Evolutionary conservation across 106 monocot genomes (phyloP).

Genomic region (Dioscorea alata): DNA sequence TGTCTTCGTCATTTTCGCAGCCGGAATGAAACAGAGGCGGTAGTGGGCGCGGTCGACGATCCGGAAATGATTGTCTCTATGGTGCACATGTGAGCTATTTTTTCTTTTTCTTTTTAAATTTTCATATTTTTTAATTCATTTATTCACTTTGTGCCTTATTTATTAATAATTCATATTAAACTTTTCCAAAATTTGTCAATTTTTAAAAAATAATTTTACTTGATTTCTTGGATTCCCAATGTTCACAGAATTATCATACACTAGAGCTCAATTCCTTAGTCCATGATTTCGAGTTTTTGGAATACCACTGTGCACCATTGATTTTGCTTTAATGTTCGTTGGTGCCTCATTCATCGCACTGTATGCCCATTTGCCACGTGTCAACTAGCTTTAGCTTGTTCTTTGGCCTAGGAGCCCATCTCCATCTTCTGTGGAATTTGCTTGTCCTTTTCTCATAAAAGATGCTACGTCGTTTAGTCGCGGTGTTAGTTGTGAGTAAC

Average conservation of each 20-base stretch:
- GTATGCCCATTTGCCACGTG: too few species aligned
- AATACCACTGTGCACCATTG: too few species aligned
- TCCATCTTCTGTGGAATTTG: not conserved
- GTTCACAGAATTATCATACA: too few species aligned
- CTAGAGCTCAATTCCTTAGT: too few species aligned
- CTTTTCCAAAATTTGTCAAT: too few species aligned
- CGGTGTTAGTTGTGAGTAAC: not conserved
- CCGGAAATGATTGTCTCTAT: constrained; percentile 48
- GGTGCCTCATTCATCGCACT: too few species aligned
- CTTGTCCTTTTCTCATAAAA: not conserved
- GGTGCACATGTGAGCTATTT: constrained; percentile 31
- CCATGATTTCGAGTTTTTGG: too few species aligned
- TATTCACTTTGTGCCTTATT: not conserved
- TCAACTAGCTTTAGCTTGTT: too few species aligned
- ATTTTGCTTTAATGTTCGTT: too few species aligned
- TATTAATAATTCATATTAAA: too few species aligned
- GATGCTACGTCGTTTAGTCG: not conserved
- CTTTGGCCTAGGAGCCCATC: not conserved
- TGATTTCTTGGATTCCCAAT: too few species aligned
- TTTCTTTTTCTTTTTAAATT: not conserved
- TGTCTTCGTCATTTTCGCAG: not conserved
- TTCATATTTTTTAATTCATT: not conserved
- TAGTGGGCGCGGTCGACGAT: constrained; percentile 43
- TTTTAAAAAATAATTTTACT: too few species aligned
- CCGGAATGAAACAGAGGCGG: constrained; percentile 7